Base-by-base conservation (phyloP, 371 early-diverging fungal species). In the Globomyces sp. region DNA sequence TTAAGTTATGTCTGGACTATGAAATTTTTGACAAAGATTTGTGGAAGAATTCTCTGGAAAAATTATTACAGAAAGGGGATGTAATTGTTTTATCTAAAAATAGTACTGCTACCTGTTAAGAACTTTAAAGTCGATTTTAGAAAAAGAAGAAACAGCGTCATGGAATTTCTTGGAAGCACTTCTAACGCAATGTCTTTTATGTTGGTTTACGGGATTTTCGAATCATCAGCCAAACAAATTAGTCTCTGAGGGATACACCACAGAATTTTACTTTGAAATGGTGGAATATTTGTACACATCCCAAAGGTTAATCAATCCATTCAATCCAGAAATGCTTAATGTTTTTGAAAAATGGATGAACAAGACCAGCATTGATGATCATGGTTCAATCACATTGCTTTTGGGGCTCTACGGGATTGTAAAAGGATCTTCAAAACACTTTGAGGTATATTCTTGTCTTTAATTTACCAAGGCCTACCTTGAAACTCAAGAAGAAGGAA, bases 1-100 rank as follows among this genome's bases (percentile, higher is more conserved):
- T 86, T 74, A 85, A 85, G 66, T 67, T 87, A 42, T 85, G 85
- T 60, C 63, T 86, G 42, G 87, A 87, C 65, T 87, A 77, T 68
- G 53, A 60, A 2, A 69, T 87, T 8, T 57, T 74, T 41, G 87
- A 87, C 67, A 45, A 65, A 50, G 72, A 70, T 13, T 71, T 87
- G 43, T 74, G 85, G 75, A 73, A 78, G 63, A 86, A 76, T 66
- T 77, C 78, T 8, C 53, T 87, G 36, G 66, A 71, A 34, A 71
- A 72, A 4, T 71, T 87, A 36, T 47, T 67, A 13, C 63, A 68
- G 1, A 50, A 57, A 36, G 10, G 52, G 34, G 47, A 52, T 44
- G 64, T 73, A 72, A 61, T 48, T 37, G 24, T 24, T 24, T 24
- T 24, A 24, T 24, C 24, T 34, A 43, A 13, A 5, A 41, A 46